Evolutionary conservation across 2,329 filamentous ascomycete genomes (phyloP).

Genomic region (Didymosphaeria variabile): DNA sequence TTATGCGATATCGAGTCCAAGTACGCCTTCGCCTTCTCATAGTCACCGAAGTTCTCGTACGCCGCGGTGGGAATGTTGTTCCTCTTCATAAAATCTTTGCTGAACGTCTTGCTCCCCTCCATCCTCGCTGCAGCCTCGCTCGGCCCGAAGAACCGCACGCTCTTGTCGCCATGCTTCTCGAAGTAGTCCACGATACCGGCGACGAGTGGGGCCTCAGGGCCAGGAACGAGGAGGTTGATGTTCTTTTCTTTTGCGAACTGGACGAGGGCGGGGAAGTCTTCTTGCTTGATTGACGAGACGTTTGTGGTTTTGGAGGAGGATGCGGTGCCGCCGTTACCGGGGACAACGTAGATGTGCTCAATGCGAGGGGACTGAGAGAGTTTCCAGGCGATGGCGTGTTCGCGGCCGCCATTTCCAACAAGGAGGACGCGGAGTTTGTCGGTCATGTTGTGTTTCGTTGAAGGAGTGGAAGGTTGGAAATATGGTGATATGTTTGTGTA

Average conservation of each 20-base stretch:
- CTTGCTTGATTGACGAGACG: slow-evolving; percentile 70
- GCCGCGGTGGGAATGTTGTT: slow-evolving; percentile 89
- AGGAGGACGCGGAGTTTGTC: slow-evolving; percentile 68
- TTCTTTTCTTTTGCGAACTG: slow-evolving; percentile 75
- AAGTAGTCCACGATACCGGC: slow-evolving; percentile 90
- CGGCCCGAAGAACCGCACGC: slow-evolving; percentile 84
- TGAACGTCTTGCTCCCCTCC: slow-evolving; percentile 97
- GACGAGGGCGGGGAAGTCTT: slow-evolving; percentile 82
- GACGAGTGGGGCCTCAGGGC: slow-evolving; percentile 92
- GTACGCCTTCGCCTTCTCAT: slow-evolving; percentile 76
- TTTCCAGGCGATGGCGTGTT: slow-evolving; percentile 96
- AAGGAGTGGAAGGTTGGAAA: no score
- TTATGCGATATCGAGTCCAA: slow-evolving; percentile 57
- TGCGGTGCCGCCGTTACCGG: slow-evolving; percentile 83
- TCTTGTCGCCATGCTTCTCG: slow-evolving; percentile 58
- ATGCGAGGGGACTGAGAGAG: slow-evolving; percentile 82
- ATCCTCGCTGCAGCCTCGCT: slow-evolving; percentile 84
- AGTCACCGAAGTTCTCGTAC: slow-evolving; percentile 88
- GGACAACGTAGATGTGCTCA: slow-evolving; percentile 73
- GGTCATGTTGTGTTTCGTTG: neutral
- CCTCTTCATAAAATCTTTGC: slow-evolving; percentile 96
- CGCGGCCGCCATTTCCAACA: slow-evolving; percentile 91
- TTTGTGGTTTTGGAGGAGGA: slow-evolving; percentile 75
- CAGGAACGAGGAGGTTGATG: slow-evolving; percentile 86
- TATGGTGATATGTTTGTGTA: neutral